Evolutionary conservation across 2,329 filamentous ascomycete species (phyloP), one percentile per base, ranked within the genome.

Genomic region (Stagonosporopsis cucurbitacearum): DNA sequence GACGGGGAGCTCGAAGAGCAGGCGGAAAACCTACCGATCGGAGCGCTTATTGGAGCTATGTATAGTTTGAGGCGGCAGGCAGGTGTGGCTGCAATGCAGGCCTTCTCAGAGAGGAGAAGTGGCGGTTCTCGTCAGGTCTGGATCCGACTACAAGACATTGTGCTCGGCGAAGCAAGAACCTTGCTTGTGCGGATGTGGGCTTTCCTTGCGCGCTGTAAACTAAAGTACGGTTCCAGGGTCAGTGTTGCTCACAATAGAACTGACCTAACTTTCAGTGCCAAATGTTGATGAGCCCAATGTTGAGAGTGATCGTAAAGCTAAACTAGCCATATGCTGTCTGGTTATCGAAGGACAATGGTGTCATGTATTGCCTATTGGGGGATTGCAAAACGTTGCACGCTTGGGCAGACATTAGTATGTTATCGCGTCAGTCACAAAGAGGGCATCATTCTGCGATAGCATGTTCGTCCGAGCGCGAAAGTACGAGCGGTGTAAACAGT

Each of bases 281-380:
- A 30, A 42, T 8, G 23, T 37, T 23, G 12, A 22, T 19, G 42
- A 25, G n/a, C 32, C 13, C 33, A 26, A 28, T 25, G 30, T 30
- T 37, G 17, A 47, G 20, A 52, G 11, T 46, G 28, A 46, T 23
- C 17, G 36, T 36, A 42, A n/a, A 46, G 41, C 46, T 55, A 55
- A 47, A 33, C 28, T 41, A 40, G 53, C 30, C 53, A 55, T 41
- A 23, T 30, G 37, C 41, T 22, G 15, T 39, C 23, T 43, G 19
- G 32, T 39, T 8, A 20, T 13, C 41, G 19, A 40, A n/a, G 19
- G 26, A 50, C 41, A 35, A 45, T 37, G 53, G 47, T 51, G 47
- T 56, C 53, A 43, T 56, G 36, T 23, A 56, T 48, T 51, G 23
- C 47, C 53, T 35, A 6, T 42, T 51, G 36, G 36, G 43, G 53